A percentile compares a stretch with the other conserved stretches of the same genome.
phyloP scores from a whole-genome alignment of 768 basidiomycete species.

The Lactifluus volemus region DNA sequence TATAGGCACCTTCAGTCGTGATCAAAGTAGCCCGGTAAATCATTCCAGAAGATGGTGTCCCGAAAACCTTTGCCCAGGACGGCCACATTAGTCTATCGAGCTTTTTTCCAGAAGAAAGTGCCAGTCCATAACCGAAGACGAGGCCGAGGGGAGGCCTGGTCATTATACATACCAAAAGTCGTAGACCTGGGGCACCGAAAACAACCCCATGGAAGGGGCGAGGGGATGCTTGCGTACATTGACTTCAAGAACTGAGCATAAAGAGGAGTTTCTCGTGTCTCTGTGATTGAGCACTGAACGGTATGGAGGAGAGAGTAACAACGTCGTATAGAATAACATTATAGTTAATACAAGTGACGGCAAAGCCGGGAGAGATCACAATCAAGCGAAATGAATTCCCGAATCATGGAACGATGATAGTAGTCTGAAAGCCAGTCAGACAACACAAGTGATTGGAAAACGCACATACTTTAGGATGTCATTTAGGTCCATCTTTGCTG shows the following conservation, averaged over 20 bases:
- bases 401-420: conserved; percentile 17
- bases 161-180: background rate
- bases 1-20: too few relatives aligned
- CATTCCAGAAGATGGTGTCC: too few relatives aligned
- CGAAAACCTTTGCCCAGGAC: too few relatives aligned
- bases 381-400: conserved; percentile 17
- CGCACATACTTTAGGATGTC: conserved; percentile 16
- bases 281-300: background rate
- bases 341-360: background rate
- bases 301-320: background rate
- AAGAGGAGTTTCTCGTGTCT: too few relatives aligned
- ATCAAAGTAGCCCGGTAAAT: too few relatives aligned
- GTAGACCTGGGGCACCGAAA: background rate
- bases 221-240: background rate
- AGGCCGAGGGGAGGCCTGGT: background rate
- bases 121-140: background rate
- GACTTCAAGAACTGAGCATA: background rate
- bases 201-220: background rate
- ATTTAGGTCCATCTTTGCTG: conserved; percentile 21
- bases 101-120: background rate
- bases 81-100: background rate
- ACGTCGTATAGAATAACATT: background rate
- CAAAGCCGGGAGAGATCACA: background rate
- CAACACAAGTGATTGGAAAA: background rate
- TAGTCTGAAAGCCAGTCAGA: background rate